Evolutionary conservation across 1,284 basidiomycete species (phyloP).

Genomic region (Athelia sp.): DNA sequence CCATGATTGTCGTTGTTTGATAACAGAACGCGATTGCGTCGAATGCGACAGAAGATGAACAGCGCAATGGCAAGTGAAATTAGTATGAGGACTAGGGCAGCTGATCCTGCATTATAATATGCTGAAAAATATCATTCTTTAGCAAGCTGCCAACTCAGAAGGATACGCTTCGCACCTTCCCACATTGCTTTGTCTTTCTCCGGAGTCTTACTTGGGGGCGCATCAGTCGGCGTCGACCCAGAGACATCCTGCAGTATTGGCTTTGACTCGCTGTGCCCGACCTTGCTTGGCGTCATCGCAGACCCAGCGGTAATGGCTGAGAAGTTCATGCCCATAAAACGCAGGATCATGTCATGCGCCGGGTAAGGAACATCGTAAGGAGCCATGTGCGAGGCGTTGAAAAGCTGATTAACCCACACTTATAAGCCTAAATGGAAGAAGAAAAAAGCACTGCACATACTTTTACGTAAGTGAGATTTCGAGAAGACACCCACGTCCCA

Average conservation of each 20-base stretch:
- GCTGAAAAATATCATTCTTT: too few relatives aligned
- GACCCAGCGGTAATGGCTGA: constrained; percentile 73
- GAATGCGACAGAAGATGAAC: constrained; percentile 70
- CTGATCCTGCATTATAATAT: constrained; percentile 90
- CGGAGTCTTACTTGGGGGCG: constrained; percentile 46
- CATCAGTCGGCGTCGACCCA: constrained; percentile 29
- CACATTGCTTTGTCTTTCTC: constrained; percentile 79
- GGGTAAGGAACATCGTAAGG: constrained; percentile 88
- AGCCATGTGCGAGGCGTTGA: constrained; percentile 93
- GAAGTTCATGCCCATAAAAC: constrained; percentile 91
- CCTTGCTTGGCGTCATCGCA: constrained; percentile 66
- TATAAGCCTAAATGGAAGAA: not conserved
- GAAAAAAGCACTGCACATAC: constrained; percentile 28
- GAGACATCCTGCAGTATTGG: constrained; percentile 41
- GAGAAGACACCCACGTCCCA: constrained; percentile 85
- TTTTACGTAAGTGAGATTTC: constrained; percentile 94
- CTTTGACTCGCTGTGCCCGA: constrained; percentile 63
- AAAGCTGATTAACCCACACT: constrained; percentile 44
- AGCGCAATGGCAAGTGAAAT: constrained; percentile 66
- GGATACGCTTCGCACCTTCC: constrained; percentile 55
- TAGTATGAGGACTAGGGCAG: constrained; percentile 75
- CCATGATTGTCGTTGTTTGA: constrained; percentile 19
- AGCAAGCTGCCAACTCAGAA: too few relatives aligned
- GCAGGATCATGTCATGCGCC: constrained; percentile 96
- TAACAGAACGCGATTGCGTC: constrained; percentile 45